Conservation (phyloP, 2,329 filamentous ascomycete species). For the Scleromitrula shiraiana region DNA sequence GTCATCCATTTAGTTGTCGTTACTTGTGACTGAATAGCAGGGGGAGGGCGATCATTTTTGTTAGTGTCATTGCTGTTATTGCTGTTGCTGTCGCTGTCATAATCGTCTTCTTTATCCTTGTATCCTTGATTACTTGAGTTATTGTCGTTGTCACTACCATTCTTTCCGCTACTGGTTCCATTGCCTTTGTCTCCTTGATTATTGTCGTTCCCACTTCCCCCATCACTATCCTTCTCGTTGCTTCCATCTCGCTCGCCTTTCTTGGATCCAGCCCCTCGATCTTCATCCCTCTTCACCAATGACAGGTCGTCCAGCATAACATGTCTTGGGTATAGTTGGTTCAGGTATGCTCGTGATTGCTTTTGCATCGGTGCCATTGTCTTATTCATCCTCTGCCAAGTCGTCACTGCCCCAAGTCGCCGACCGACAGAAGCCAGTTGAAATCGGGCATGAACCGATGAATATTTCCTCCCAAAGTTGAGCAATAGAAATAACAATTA, state of each 20-base stretch:
- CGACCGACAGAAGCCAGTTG: constrained; percentile 19
- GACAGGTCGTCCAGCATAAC: not conserved
- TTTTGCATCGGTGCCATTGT: constrained; percentile 28
- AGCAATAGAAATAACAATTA: constrained; percentile 6
- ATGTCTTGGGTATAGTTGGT: constrained; percentile 12
- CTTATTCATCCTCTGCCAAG: constrained; percentile 25
- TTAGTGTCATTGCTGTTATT: not conserved
- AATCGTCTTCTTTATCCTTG: constrained; percentile 3
- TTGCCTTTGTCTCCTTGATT: too few relatives aligned
- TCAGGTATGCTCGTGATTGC: constrained; percentile 12
- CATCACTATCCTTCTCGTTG: not conserved
- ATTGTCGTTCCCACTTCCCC: not conserved
- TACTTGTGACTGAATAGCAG: too few relatives aligned
- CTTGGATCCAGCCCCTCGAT: not conserved
- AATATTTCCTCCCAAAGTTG: constrained; percentile 3
- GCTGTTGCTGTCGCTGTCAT: not conserved
- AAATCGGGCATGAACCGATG: constrained; percentile 19
- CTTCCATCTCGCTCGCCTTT: not conserved
- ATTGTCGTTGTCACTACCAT: too few relatives aligned
- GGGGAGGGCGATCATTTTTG: too few relatives aligned
- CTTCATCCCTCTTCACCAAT: constrained; percentile 7
- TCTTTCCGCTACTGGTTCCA: too few relatives aligned
- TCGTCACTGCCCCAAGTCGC: constrained; percentile 14
- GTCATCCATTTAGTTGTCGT: not conserved
- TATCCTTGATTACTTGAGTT: constrained; percentile 2